Percentiles rank a stretch among this genome's conserved stretches.
Evolutionary conservation across 768 basidiomycete genomes (phyloP).

Genomic region (Podaxis sp.): DNA sequence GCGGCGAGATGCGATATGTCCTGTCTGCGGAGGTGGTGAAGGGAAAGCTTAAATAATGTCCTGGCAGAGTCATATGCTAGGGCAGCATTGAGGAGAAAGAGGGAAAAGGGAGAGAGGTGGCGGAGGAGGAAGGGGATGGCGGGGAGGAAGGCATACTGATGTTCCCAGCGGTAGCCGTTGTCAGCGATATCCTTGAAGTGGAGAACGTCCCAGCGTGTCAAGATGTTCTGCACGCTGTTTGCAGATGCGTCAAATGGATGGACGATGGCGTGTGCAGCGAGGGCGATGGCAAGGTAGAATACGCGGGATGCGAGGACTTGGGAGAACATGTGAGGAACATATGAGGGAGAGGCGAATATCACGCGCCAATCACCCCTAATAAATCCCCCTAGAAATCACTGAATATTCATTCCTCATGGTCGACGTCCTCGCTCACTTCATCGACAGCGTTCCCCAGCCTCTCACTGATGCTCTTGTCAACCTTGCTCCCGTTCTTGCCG

Average conservation of each 20-base stretch:
- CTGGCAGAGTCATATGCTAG: constrained; percentile 40
- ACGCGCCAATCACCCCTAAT: not conserved
- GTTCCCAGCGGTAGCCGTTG: constrained; percentile 60
- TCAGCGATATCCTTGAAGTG: constrained; percentile 74
- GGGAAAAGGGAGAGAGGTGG: constrained; percentile 22
- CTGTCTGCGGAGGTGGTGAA: constrained; percentile 51
- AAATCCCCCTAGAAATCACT: not conserved
- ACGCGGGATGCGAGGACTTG: constrained; percentile 20
- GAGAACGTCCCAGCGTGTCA: constrained; percentile 83
- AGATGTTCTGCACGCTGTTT: constrained; percentile 25
- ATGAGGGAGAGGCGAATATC: not conserved
- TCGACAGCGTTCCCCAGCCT: constrained; percentile 58
- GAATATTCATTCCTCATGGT: not conserved
- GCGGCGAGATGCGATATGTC: constrained; percentile 60
- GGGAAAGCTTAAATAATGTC: constrained; percentile 57
- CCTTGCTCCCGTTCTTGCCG: constrained; percentile 54
- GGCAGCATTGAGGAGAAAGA: constrained; percentile 34
- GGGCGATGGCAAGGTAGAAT: constrained; percentile 25
- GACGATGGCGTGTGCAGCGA: constrained; percentile 23
- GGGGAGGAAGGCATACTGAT: constrained; percentile 88
- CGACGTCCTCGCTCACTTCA: constrained; percentile 40
- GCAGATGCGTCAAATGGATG: constrained; percentile 36
- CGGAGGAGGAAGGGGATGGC: constrained; percentile 46
- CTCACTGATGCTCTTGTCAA: constrained; percentile 60
- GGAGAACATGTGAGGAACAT: constrained; percentile 1